Conservation (phyloP, 345 rosid species). For the Laguncularia racemosa region DNA sequence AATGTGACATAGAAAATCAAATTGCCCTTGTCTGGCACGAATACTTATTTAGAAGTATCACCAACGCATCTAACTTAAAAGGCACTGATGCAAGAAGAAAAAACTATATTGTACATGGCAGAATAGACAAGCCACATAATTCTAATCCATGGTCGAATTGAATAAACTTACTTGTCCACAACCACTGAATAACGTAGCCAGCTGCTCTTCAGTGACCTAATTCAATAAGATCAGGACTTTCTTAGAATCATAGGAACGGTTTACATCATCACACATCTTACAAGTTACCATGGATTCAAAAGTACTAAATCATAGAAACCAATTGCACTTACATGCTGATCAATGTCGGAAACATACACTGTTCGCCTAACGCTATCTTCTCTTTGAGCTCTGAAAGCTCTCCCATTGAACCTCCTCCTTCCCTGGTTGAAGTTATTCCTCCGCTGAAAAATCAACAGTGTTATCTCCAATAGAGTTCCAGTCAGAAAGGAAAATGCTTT, state of each 20-base stretch:
- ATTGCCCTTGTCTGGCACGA: too few species aligned
- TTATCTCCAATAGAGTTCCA: background rate
- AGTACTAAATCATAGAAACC: background rate
- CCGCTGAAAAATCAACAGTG: constrained; percentile 34
- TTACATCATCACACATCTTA: background rate
- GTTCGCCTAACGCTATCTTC: constrained; percentile 63
- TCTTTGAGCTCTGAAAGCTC: constrained; percentile 48
- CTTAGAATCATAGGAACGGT: constrained; percentile 2
- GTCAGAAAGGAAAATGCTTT: background rate
- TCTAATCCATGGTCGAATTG: background rate
- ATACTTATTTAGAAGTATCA: too few species aligned
- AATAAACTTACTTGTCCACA: constrained; percentile 69
- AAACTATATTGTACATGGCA: too few species aligned
- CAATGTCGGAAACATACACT: constrained; percentile 58
- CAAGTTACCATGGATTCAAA: background rate
- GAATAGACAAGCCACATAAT: background rate
- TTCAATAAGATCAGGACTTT: background rate
- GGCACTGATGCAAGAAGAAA: too few species aligned
- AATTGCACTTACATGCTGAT: constrained; percentile 38
- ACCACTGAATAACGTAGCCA: constrained; percentile 67
- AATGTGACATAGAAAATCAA: too few species aligned
- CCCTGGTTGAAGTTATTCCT: constrained; percentile 53
- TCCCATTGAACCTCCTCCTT: constrained; percentile 50
- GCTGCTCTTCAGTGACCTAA: constrained; percentile 84
- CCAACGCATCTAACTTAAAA: too few species aligned